These are phyloP conservation scores for Mycena vitilis DNA, from an alignment of 768 basidiomycete genomes.

Conservation along the genomic window DNA sequence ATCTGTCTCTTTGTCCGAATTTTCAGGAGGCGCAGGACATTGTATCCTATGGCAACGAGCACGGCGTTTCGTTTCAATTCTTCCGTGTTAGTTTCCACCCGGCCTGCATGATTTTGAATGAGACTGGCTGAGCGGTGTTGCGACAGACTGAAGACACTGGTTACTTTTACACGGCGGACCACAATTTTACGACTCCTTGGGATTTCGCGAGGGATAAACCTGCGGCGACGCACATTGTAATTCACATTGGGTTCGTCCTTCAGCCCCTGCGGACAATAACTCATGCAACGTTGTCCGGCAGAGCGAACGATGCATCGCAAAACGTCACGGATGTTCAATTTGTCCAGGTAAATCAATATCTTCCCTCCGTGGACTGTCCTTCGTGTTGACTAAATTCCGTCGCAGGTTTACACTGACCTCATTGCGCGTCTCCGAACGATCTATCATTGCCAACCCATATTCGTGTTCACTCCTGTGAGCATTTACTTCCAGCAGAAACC, in stretches of 20 bases:
- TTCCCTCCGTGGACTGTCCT: not conserved
- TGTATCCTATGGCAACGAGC: slow-evolving; percentile 63
- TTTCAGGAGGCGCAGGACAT: slow-evolving; percentile 52
- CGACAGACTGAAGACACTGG: slow-evolving; percentile 67
- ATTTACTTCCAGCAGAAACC: not conserved
- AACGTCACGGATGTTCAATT: slow-evolving; percentile 58
- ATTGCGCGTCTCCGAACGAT: slow-evolving; percentile 55
- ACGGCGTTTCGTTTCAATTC: slow-evolving; percentile 63
- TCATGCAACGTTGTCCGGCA: slow-evolving; percentile 32
- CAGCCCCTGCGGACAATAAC: not conserved
- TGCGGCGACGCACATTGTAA: slow-evolving; percentile 61
- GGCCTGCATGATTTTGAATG: not conserved
- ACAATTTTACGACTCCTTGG: slow-evolving; percentile 73
- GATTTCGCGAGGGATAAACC: slow-evolving; percentile 62
- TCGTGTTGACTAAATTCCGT: not conserved
- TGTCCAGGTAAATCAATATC: slow-evolving; percentile 47
- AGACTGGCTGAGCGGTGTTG: not conserved
- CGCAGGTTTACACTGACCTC: slow-evolving; percentile 61
- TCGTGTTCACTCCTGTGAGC: slow-evolving; percentile 65
- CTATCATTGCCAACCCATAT: slow-evolving; percentile 59
- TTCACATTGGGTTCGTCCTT: slow-evolving; percentile 63
- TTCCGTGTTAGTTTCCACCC: slow-evolving; percentile 50
- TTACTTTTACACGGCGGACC: slow-evolving; percentile 63
- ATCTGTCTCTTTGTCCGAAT: not conserved
- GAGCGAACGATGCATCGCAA: slow-evolving; percentile 68